Conservation (phyloP, 2,329 filamentous ascomycete species). For the Zymoseptoria brevis region DNA sequence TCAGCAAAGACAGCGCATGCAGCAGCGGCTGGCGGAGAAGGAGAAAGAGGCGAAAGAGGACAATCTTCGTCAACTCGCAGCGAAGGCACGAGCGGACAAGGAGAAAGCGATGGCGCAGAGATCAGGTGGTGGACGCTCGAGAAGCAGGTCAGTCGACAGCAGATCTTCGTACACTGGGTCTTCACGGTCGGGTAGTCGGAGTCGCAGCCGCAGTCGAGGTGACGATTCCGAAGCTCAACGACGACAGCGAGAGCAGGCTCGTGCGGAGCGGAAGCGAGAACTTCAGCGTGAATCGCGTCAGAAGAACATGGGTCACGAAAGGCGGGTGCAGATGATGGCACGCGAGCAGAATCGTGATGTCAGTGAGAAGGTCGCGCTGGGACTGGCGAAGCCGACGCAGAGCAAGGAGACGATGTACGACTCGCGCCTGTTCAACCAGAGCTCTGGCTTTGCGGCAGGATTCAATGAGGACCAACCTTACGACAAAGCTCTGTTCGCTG, state of each 20-base stretch:
- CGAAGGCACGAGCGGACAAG: conserved; percentile 77
- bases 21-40: conserved; percentile 91
- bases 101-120: conserved; percentile 40
- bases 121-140: conserved; percentile 25
- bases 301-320: conserved; percentile 90
- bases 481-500: conserved; percentile 93
- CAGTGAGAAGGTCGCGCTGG: conserved; percentile 90
- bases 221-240: conserved; percentile 47
- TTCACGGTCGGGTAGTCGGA: conserved; percentile 15
- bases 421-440: conserved; percentile 88
- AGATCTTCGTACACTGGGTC: conserved; percentile 33
- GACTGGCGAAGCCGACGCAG: conserved; percentile 88
- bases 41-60: conserved; percentile 94
- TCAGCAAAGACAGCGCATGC: conserved; percentile 84
- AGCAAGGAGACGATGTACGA: conserved; percentile 95
- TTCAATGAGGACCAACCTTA: conserved; percentile 98
- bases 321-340: conserved; percentile 84
- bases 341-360: conserved; percentile 95
- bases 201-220: conserved; percentile 38
- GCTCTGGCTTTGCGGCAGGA: conserved; percentile 74
- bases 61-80: conserved; percentile 74
- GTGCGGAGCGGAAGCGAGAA: conserved; percentile 70
- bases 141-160: conserved; percentile 23
- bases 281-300: conserved; percentile 85
- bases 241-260: conserved; percentile 66